Base-by-base conservation (phyloP, 768 basidiomycete genomes). In the Lactarius hengduanensis region DNA sequence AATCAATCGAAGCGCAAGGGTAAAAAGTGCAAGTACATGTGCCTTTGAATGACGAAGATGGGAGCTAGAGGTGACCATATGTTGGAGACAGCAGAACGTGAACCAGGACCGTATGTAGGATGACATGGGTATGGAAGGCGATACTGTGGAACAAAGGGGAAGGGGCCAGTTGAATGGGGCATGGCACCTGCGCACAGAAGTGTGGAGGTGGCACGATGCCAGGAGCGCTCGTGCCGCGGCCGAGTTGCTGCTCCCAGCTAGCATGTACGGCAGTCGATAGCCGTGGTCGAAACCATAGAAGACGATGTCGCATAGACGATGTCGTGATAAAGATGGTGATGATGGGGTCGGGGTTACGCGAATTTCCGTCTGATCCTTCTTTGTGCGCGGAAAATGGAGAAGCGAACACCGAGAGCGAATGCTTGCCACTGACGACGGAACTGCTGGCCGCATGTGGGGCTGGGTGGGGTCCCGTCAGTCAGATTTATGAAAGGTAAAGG, bases 361-460 rank as follows among this genome's bases (percentile, higher is more conserved):
- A 71, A 59, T 28, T 71, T 71, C 54, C 76, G 75, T 59, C 69
- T 69, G 26, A 78, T 71, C 66, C 76, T 68, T 55, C 80, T 79
- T 66, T 81, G 80, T 22, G 79, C 81, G 61, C 86, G 77, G 74
- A 88, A 89, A 53, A 88, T 75, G 64, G 79, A 76, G 71, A 89
- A 87, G 53, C 85, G 79, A 36, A 88, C 69, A 64, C 84, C 76
- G 26, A 89, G 80, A 0, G 79, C 74, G 34, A 88, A 67, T 10
- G 86, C 85, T 70, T 86, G 84, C 87, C 88, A 88, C 64, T 86
- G 83, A 10, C 83, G 78, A 63, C 79, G 77, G 53, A 89, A 74
- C 57, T 75, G 77, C 72, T 86, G 78, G 10, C 78, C 76, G 75
- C 87, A 88, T 41, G 85, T 85, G 15, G 87, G 87, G 3, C 84